Conservation (phyloP, 1,284 basidiomycete species). For the Meripilus lineatus region DNA sequence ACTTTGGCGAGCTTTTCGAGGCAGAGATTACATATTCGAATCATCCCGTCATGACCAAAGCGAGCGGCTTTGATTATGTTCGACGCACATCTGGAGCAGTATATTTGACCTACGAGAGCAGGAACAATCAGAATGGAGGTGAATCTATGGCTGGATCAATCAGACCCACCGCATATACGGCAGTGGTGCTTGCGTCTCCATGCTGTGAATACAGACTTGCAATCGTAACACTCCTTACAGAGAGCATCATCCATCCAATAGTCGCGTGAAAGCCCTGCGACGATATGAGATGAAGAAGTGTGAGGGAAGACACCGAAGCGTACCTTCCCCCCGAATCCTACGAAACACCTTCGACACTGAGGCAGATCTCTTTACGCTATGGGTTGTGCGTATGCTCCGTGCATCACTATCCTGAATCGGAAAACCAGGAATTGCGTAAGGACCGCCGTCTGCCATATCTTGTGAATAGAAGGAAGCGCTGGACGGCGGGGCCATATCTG, state of each 20-base stretch:
- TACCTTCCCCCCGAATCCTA: conserved; percentile 81
- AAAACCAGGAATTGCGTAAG: conserved; percentile 77
- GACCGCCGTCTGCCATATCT: conserved; percentile 51
- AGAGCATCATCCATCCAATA: conserved; percentile 99
- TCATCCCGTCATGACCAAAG: conserved; percentile 89
- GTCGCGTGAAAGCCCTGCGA: conserved; percentile 71
- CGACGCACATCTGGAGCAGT: conserved; percentile 93
- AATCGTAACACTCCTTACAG: conserved; percentile 94
- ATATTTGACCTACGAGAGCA: conserved; percentile 68
- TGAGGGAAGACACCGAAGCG: conserved; percentile 14
- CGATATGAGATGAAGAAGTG: conserved; percentile 9
- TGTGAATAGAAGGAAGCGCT: conserved; percentile 42
- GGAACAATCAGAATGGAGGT: conserved; percentile 8
- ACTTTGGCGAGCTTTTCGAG: conserved; percentile 85
- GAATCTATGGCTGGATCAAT: conserved; percentile 3
- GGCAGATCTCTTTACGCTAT: conserved; percentile 66
- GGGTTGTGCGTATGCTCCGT: conserved; percentile 67
- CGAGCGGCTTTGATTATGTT: conserved; percentile 95
- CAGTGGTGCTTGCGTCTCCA: conserved; percentile 96
- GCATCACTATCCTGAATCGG: conserved; percentile 76
- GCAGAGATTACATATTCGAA: conserved; percentile 94
- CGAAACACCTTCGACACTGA: conserved; percentile 89
- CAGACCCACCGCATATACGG: conserved; percentile 77
- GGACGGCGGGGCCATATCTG: conserved; percentile 57
- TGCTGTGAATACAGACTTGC: conserved; percentile 85